Percentiles rank a stretch among this genome's conserved stretches.
Evolutionary conservation across 768 basidiomycete genomes (phyloP).

Genomic region (Cystofilobasidium ferigula): DNA sequence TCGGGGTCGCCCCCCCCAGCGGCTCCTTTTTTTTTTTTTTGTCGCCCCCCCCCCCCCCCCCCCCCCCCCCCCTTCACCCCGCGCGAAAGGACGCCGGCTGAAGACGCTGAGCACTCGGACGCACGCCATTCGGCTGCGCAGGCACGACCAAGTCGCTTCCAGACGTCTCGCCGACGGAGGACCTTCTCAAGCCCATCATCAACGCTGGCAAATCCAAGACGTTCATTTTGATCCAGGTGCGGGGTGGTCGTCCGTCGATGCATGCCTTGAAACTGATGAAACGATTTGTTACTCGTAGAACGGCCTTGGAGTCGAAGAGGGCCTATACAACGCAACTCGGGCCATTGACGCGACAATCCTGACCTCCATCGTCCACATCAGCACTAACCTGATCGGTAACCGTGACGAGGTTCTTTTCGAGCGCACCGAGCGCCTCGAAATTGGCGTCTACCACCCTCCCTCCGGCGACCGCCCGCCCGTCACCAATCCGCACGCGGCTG

Average conservation of each 20-base stretch:
- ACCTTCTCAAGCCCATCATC: slow-evolving; percentile 43
- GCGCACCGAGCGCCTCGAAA: slow-evolving; percentile 23
- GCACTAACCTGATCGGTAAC: slow-evolving; percentile 7
- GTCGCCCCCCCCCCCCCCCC: too few relatives aligned
- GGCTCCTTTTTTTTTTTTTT: too few relatives aligned
- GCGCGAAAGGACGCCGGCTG: too few relatives aligned
- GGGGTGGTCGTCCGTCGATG: too few relatives aligned
- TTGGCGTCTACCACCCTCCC: slow-evolving; percentile 25
- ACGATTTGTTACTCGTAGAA: too few relatives aligned
- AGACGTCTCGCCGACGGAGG: slow-evolving; percentile 51
- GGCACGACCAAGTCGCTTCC: slow-evolving; percentile 64
- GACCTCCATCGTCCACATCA: slow-evolving; percentile 21
- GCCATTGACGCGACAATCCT: slow-evolving; percentile 31
- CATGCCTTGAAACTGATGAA: too few relatives aligned
- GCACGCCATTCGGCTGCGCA: too few relatives aligned
- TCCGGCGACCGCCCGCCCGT: slow-evolving; percentile 4
- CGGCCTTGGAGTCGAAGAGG: slow-evolving; percentile 58
- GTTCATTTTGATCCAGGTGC: slow-evolving; percentile 46
- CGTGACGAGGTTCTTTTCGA: slow-evolving; percentile 26
- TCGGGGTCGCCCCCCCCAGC: too few relatives aligned
- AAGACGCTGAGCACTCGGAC: too few relatives aligned
- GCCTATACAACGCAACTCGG: slow-evolving; percentile 47
- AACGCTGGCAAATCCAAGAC: slow-evolving; percentile 41
- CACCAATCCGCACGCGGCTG: slow-evolving; percentile 1
- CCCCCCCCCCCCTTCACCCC: too few relatives aligned